Base-by-base conservation (phyloP, 345 rosid species). In the Geranium brycei region DNA sequence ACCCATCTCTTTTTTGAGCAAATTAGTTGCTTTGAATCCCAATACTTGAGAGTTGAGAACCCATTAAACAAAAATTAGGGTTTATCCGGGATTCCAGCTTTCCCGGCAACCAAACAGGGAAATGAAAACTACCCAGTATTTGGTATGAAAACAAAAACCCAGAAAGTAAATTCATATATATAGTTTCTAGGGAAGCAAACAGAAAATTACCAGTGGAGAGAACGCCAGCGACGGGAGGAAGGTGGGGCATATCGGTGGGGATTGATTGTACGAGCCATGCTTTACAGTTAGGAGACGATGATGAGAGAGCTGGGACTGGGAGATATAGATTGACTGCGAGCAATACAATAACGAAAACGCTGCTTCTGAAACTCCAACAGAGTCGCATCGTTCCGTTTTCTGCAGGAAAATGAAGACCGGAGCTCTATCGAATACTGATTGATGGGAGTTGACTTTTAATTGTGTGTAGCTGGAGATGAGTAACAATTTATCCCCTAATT, bases 211-310 rank as follows among this genome's bases (percentile, higher is more conserved):
- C 88, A 12, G 96, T 82, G 28, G 91, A 81, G 66, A 91, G 87
- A 41, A 88, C 88, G 56, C 95, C 95, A 18, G 93, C 69, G 72
- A 85, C 81, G 15, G 51, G 84, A 32, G 66, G 82, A 76, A 91
- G 96, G 70, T 78, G 77, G 17, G 87, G 86, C 96, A 88, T 91
- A 71, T 85, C 88, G 7, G 93, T 91, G 67, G 97, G 97, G 72
- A 88, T 86, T 41, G 97, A 91, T 53, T 88, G 97, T 69, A 91
- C 97, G 4, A 88, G 81, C 97, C 97, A 91, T 47, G 97, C 95
- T 77, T 85, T 79, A 85, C 95, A 86, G 64, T 68, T 64, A 17
- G 60, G 69, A 5, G 55, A 68, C 17, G 73, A 60, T 1, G 89
- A 71, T 7, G 68, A 41, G 71, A 63, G 51, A 51, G 79, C 61